Evolutionary conservation across 2,329 filamentous ascomycete genomes (phyloP), one percentile per base, ranked within the genome.

Genomic region (Neonectria neomacrospora): DNA sequence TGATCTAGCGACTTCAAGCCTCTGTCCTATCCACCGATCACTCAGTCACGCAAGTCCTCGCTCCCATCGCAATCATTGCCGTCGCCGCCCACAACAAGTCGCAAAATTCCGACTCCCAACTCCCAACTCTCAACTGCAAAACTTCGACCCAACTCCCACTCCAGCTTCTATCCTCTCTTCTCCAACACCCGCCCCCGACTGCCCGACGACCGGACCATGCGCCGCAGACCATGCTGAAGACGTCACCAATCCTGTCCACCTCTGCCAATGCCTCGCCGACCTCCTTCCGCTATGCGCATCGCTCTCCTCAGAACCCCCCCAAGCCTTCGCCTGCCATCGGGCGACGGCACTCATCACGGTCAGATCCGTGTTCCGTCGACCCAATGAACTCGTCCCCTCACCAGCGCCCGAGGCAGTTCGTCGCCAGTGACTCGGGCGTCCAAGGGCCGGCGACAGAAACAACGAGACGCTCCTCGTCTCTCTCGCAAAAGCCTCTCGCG

Each of bases 201-300:
- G 30, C 42, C 61, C 41, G 47, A 70, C 53, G 60, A 55, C 67
- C 65, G 32, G 76, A 84, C 78, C 76, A 85, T 83, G 82, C 78
- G 78, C 77, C 78, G 78, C 78, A 78, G 80, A 86, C 78, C 81
- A 88, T 88, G 85, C 83, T 87, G 83, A 85, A 84, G 77, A 85
- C 84, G 74, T 87, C 85, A 73, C 84, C 85, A 65, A 79, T 83
- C 69, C 78, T 83, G 73, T 75, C 82, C 75, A 77, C 78, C 73
- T 80, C 83, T 70, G 79, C 82, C 78, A 86, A 82, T 81, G 80
- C 82, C 74, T 86, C 85, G 54, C 83, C 85, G 65, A 78, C 78
- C 71, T 80, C 71, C 77, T 83, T 77, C 76, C 79, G 70, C 69
- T 75, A 76, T 73, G 72, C 74, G 64, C 75, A 71, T 51, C 61